Evolutionary conservation across 2,329 filamentous ascomycete species (phyloP).

Genomic region (Phyllosticta citriasiana): DNA sequence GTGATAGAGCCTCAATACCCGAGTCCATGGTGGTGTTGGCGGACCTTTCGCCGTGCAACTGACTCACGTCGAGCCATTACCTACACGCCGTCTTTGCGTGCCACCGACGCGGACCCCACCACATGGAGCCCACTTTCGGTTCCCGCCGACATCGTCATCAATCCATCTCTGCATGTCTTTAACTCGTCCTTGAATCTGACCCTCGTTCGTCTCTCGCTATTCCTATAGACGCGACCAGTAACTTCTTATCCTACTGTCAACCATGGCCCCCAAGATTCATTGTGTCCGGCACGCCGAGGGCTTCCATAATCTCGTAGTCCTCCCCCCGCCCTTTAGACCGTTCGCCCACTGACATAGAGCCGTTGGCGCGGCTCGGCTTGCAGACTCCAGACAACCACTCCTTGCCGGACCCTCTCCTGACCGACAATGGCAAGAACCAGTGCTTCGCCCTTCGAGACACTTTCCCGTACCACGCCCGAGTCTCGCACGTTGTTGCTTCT

Average conservation of each 20-base stretch:
- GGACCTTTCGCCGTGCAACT: neutral
- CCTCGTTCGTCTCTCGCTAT: neutral
- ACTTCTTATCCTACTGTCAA: neutral
- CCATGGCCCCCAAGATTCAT: constrained; percentile 40
- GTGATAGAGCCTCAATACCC: neutral
- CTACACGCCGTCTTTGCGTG: too few species aligned
- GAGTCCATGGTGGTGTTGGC: neutral
- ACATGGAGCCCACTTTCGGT: neutral
- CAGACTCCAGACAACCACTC: constrained; percentile 37
- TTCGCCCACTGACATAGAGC: too few species aligned
- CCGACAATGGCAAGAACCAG: constrained; percentile 59
- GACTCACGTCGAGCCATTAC: neutral
- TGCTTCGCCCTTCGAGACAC: constrained; percentile 40
- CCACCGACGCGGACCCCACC: too few species aligned
- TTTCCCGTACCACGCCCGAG: constrained; percentile 49
- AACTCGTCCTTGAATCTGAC: neutral
- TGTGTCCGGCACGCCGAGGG: constrained; percentile 65
- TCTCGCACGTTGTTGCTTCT: constrained; percentile 66
- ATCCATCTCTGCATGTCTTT: neutral
- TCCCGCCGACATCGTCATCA: neutral
- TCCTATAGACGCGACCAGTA: too few species aligned
- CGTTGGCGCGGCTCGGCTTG: constrained; percentile 38
- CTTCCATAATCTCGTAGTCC: constrained; percentile 60
- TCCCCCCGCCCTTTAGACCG: constrained; percentile 18
- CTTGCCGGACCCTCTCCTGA: constrained; percentile 62